Base-by-base conservation (phyloP, 495 filamentous ascomycete species). In the Xylaria bambusicola region DNA sequence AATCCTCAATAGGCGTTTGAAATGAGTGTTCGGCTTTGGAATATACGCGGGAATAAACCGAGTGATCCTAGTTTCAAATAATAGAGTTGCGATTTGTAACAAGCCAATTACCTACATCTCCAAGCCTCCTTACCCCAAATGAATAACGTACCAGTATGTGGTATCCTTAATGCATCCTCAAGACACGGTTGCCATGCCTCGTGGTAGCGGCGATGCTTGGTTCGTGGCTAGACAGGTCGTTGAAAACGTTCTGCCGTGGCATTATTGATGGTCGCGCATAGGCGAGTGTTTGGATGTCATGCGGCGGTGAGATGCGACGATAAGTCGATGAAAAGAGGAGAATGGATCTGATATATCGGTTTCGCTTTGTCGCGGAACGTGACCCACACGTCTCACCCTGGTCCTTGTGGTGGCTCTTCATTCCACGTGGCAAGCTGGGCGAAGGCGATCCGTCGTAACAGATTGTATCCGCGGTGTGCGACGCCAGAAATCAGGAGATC, bases 371-470 rank as follows among this genome's bases (percentile, higher is more conserved):
- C 35, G 21, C 42, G 17, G 23, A 31, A 29, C 33, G 29, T 42
- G 44, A 21, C 20, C 55, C 55, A 17, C 45, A 27, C 15, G 23
- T 29, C 45, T 41, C 20, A 50, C 45, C 56, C 56, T 52, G 31
- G 57, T 33, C 49, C 57, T 26, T 38, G 49, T 41, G 15, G 31
- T 48, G 40, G 40, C 41, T 56, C 26, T 33, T 46, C 38, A 45
- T 36, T 52, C 56, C 56, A 59, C 56, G 56, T 59, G 56, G 56
- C 56, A 48, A 45, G 56, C 47, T 51, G 46, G 55, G 2, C 23
- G 40, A 52, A 40, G 15, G 21, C 20, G 40, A 12, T 38, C 52
- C 7, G 46, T 31, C 24, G 20, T 12, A 20, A 40, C 2, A 40
- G 35, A 51, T 15, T 36, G 45, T 4, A 49, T 21, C n/a, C 15